Percentiles rank a stretch among this genome's conserved stretches.
Evolutionary conservation across 768 basidiomycete genomes (phyloP).

Genomic region (Heimioporus sp.): DNA sequence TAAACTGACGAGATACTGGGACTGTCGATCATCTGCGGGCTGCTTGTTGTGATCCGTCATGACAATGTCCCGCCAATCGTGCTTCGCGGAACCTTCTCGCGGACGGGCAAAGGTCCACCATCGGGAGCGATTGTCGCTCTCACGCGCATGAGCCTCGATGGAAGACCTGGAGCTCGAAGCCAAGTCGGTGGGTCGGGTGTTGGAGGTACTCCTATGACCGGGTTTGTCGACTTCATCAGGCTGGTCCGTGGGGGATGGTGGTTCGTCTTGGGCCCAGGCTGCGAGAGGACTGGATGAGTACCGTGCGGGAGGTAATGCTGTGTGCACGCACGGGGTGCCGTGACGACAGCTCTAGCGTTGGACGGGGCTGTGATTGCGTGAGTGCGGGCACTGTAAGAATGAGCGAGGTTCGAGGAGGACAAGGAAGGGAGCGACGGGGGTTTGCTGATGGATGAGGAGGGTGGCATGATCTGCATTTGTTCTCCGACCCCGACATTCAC

Average conservation of each 20-base stretch:
- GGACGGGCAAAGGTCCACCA: constrained; percentile 79
- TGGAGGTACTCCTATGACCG: constrained; percentile 31
- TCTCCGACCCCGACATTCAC: constrained; percentile 19
- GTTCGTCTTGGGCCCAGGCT: constrained; percentile 88
- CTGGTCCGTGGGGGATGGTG: constrained; percentile 62
- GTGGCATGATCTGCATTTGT: constrained; percentile 20
- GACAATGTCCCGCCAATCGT: constrained; percentile 2
- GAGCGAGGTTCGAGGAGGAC: constrained; percentile 26
- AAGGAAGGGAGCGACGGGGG: constrained; percentile 22
- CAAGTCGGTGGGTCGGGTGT: constrained; percentile 49
- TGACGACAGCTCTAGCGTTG: constrained; percentile 55
- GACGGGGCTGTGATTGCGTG: constrained; percentile 32
- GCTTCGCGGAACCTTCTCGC: constrained; percentile 32
- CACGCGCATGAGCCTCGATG: constrained; percentile 28
- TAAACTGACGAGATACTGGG: constrained; percentile 7
- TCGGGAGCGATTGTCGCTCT: constrained; percentile 41
- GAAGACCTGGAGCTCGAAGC: constrained; percentile 50
- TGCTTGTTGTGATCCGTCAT: background rate
- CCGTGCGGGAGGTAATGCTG: background rate
- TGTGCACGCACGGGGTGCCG: constrained; percentile 60
- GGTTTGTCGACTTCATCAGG: constrained; percentile 36
- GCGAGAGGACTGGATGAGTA: constrained; percentile 5
- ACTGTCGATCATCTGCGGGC: constrained; percentile 14
- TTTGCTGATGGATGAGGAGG: constrained; percentile 14
- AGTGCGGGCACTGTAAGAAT: constrained; percentile 28